These are phyloP conservation scores for Eucalyptus viminalis DNA, from an alignment of 345 rosid species.

Conservation along the genomic window DNA sequence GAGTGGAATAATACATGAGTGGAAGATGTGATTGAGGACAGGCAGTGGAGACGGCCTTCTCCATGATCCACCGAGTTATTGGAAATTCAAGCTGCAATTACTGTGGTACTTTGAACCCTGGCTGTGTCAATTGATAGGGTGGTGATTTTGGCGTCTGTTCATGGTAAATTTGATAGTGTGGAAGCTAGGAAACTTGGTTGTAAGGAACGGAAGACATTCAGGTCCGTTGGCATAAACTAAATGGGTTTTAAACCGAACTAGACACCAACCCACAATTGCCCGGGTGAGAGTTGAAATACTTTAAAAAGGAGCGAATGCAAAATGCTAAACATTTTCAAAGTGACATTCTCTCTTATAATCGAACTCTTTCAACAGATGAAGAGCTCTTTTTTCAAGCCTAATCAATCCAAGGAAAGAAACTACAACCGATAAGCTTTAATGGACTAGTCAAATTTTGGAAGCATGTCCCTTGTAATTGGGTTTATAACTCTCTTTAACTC, in stretches of 20 bases:
- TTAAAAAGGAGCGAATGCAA: neutral
- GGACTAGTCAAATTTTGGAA: neutral
- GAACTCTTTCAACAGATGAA: neutral
- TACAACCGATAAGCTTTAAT: neutral
- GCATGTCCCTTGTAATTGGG: neutral
- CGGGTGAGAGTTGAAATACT: neutral
- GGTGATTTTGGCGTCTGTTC: neutral
- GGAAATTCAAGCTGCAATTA: neutral
- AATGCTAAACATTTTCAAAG: neutral
- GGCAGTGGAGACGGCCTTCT: neutral
- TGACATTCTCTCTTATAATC: neutral
- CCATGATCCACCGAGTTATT: neutral
- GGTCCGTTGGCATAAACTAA: neutral
- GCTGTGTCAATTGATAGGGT: neutral
- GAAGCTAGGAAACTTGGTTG: neutral
- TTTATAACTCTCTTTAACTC: neutral
- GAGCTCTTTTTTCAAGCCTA: neutral
- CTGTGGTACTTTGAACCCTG: neutral
- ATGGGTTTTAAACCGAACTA: neutral
- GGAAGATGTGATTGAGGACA: neutral
- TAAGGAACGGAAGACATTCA: neutral
- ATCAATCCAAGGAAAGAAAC: neutral
- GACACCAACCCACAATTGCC: neutral
- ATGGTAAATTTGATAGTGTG: neutral
- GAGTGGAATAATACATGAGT: neutral